These are phyloP conservation scores for Neopestalotiopsis rosae DNA, from an alignment of 2,329 filamentous ascomycete species.

Conservation along the genomic window DNA sequence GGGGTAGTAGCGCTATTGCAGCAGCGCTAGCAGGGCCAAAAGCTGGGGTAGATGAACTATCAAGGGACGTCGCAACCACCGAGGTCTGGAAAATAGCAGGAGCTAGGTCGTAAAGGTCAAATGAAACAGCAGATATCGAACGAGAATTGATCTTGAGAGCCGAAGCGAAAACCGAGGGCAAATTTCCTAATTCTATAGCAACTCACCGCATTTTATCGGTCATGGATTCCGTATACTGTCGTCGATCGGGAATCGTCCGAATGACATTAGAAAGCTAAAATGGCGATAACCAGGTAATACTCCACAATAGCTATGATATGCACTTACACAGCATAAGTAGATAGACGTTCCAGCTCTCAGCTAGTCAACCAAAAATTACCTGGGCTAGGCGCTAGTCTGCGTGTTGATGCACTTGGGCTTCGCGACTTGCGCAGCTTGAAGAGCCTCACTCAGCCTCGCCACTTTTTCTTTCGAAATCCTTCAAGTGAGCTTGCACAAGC, in stretches of 20 bases:
- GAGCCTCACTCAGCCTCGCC: conserved; percentile 7
- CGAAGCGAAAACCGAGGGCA: background rate
- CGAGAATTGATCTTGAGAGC: background rate
- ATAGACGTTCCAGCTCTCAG: background rate
- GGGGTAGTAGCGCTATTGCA: conserved; percentile 17
- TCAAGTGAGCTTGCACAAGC: background rate
- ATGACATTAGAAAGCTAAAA: background rate
- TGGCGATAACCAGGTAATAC: background rate
- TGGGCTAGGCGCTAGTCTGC: background rate
- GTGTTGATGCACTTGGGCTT: background rate
- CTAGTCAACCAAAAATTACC: background rate
- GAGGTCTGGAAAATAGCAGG: background rate
- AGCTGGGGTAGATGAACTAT: conserved; percentile 20
- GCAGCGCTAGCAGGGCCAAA: conserved; percentile 19
- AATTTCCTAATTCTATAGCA: background rate
- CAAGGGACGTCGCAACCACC: conserved; percentile 1
- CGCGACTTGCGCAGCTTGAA: background rate
- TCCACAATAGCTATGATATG: background rate
- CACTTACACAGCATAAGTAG: background rate
- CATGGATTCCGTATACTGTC: background rate
- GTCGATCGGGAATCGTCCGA: background rate
- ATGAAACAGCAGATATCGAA: conserved; percentile 7
- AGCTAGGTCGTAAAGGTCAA: background rate
- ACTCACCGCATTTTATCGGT: background rate
- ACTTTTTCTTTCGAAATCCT: background rate